Conservation (phyloP, 371 early-diverging fungal species). For the Apophysomyces elegans region DNA sequence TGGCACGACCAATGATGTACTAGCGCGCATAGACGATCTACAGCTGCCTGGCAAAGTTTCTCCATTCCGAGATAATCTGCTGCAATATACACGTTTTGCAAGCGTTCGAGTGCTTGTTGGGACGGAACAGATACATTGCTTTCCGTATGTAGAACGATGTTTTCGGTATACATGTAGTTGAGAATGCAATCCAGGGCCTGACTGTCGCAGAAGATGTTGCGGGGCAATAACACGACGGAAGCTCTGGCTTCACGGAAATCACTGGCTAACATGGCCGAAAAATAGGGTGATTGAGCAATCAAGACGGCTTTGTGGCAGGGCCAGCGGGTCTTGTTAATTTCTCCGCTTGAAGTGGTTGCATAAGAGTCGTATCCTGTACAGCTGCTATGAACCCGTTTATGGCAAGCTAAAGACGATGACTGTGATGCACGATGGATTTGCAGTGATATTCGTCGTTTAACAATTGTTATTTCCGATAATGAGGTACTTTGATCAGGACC, state of each 20-base stretch:
- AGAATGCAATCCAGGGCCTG: conserved; percentile 14
- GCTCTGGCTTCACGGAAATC: conserved; percentile 18
- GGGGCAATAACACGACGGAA: conserved; percentile 10
- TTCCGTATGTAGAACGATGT: not conserved
- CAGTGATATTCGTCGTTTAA: conserved; percentile 3
- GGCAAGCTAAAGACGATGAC: not conserved
- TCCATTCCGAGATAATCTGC: conserved; percentile 46
- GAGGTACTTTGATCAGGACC: not conserved
- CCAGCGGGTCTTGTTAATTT: conserved; percentile 6
- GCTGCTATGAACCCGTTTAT: not conserved
- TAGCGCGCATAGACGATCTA: conserved; percentile 16
- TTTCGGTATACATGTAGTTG: conserved; percentile 20
- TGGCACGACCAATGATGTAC: conserved; percentile 32
- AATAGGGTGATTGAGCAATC: conserved; percentile 17
- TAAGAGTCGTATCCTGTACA: not conserved
- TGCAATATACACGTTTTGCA: conserved; percentile 32
- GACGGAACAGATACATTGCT: conserved; percentile 13
- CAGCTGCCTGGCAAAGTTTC: conserved; percentile 20
- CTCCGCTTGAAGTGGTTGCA: not conserved
- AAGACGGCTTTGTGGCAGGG: conserved; percentile 19
- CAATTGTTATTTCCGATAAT: not conserved
- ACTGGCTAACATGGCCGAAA: conserved; percentile 22
- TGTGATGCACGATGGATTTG: not conserved
- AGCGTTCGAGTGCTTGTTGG: conserved; percentile 11
- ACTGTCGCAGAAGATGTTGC: conserved; percentile 14